A percentile compares a stretch with the other conserved stretches of the same genome.
Evolutionary conservation across 345 rosid species (phyloP).

Genomic region (Arabidopsis thaliana): DNA sequence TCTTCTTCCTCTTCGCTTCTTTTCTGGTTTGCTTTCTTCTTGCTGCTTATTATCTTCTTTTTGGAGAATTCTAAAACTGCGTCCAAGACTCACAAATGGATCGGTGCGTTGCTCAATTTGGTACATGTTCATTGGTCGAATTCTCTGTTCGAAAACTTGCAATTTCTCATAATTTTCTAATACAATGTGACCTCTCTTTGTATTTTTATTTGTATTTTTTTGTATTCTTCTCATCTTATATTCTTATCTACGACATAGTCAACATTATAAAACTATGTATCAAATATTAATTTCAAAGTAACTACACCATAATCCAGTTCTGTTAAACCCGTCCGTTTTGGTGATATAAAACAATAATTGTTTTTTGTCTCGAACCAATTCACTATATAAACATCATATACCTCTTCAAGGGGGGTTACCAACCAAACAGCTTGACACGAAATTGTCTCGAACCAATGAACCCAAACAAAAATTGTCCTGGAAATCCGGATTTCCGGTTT

Average conservation of each 20-base stretch:
- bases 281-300: too few relatives aligned
- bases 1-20: constrained; percentile 26
- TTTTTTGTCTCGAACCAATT: too few relatives aligned
- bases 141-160: background rate
- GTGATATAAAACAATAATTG: too few relatives aligned
- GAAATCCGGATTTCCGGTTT: background rate
- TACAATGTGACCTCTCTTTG: constrained; percentile 5
- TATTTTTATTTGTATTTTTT: background rate
- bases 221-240: constrained; percentile 4
- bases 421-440: too few relatives aligned
- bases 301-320: too few relatives aligned
- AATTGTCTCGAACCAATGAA: too few relatives aligned
- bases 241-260: background rate
- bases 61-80: constrained; percentile 33
- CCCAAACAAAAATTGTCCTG: background rate
- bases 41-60: constrained; percentile 30
- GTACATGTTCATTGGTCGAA: background rate
- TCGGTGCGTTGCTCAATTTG: background rate
- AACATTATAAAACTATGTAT: background rate
- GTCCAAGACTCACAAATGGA: background rate
- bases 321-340: too few relatives aligned
- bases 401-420: too few relatives aligned
- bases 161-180: background rate
- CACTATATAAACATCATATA: too few relatives aligned
- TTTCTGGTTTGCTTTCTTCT: constrained; percentile 20